Evolutionary conservation across 2,329 filamentous ascomycete species (phyloP), one percentile per base, ranked within the genome.

Genomic region (Neopestalotiopsis sp.): DNA sequence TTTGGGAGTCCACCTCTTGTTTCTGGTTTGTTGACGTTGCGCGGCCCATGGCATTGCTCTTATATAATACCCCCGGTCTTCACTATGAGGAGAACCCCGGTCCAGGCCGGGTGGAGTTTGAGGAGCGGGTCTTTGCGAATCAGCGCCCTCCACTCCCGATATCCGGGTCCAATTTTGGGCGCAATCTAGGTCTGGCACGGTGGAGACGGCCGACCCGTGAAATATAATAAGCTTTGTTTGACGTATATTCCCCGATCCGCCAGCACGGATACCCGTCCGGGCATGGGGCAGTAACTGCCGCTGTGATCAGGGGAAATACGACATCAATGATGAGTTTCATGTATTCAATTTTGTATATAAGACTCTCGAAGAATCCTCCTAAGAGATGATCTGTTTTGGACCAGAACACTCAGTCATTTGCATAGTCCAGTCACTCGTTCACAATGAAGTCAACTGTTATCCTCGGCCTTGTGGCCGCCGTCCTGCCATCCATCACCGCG

Each of bases 201-300:
- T 66, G 63, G 63, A 66, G 45, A 57, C 40, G 40, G 2, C 24
- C 40, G 9, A 58, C 32, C 63, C 63, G 59, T 32, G 45, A 45
- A 38, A 24, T 66, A 57, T 66, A 66, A 57, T 66, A 66, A 66
- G 45, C 63, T 66, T 66, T 57, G 63, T 66, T 66, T 66, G 42
- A 66, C 63, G 28, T 66, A 57, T 58, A 66, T 56, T 66, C 32
- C 49, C 63, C 63, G 63, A 66, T 57, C 17, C 45, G 49, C 49
- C 53, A 66, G 63, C 49, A 66, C 28, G 42, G 63, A 38, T 24
- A 56, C 45, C 49, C 42, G 42, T 42, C 13, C 38, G 32, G 62
- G 28, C 10, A n/a, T 24, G 38, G n/a, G 30, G n/a, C 12, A n/a
- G 4, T 38, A 65, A 40, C 38, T 34, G 24, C 28, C 32, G 30